Conservation (phyloP, 73 alveolate species). For the Tetrahymena elliotti region DNA sequence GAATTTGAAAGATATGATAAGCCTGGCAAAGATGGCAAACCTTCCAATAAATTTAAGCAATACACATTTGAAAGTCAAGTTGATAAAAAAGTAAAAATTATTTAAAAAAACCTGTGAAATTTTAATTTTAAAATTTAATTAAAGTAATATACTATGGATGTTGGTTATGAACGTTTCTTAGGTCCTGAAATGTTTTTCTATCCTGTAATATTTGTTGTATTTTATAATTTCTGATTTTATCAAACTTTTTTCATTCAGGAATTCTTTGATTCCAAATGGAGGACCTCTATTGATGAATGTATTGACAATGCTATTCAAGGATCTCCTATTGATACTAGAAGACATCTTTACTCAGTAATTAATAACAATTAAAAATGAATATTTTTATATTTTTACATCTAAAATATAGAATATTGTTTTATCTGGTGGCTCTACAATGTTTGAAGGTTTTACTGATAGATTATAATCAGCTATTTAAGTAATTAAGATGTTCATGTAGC, state of each 20-base stretch:
- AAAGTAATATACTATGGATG: constrained; percentile 51
- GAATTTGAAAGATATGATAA: constrained; percentile 75
- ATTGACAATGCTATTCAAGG: constrained; percentile 80
- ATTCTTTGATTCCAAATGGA: constrained; percentile 74
- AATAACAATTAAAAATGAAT: neutral
- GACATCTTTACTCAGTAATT: constrained; percentile 61
- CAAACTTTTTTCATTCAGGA: too few species aligned
- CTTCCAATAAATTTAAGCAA: constrained; percentile 56
- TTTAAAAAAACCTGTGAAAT: neutral
- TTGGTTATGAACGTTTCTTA: constrained; percentile 78
- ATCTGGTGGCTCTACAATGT: constrained; percentile 96
- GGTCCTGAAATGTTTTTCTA: constrained; percentile 94
- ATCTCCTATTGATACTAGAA: constrained; percentile 94
- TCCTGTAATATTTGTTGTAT: constrained; percentile 32
- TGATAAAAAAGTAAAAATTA: constrained; percentile 35
- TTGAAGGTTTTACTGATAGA: constrained; percentile 89
- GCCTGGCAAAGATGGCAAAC: constrained; percentile 46
- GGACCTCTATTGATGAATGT: constrained; percentile 76
- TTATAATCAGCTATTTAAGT: constrained; percentile 56
- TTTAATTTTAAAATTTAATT: neutral
- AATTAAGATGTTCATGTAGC: constrained; percentile 76
- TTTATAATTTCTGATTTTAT: neutral
- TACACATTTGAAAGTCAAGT: constrained; percentile 54
- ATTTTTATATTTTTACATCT: neutral
- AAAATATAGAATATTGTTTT: constrained; percentile 78